These are phyloP conservation scores for Phytophthora uliginosa DNA, from an alignment of 352 stramenopile species.

Conservation along the genomic window DNA sequence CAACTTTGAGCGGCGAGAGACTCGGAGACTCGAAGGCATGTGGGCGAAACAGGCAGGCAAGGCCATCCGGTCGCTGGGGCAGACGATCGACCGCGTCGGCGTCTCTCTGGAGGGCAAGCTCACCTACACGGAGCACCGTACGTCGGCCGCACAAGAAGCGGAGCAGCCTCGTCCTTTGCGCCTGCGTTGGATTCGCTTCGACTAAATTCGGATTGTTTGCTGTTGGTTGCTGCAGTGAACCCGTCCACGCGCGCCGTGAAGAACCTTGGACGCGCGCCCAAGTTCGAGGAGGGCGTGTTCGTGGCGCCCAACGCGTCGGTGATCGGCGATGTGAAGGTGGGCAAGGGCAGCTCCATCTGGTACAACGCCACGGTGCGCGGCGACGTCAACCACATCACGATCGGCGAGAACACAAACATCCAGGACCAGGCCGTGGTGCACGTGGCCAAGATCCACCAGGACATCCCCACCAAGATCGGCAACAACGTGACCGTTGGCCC, in stretches of 20 bases:
- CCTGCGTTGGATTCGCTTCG: background rate
- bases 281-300: constrained; percentile 75
- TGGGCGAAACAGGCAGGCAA: constrained; percentile 84
- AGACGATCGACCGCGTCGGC: constrained; percentile 89
- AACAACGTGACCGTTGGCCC: constrained; percentile 93
- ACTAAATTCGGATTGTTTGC: constrained; percentile 10
- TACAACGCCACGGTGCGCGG: constrained; percentile 94
- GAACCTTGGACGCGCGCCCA: constrained; percentile 73
- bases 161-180: background rate
- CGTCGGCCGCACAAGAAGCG: constrained; percentile 27
- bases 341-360: constrained; percentile 93
- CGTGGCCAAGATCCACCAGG: constrained; percentile 94
- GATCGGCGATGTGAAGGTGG: constrained; percentile 94
- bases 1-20: constrained; percentile 23
- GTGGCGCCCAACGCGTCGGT: constrained; percentile 94
- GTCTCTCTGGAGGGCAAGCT: constrained; percentile 83
- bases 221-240: constrained; percentile 67
- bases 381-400: constrained; percentile 94
- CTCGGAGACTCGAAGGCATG: constrained; percentile 49
- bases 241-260: constrained; percentile 83
- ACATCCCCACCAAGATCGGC: constrained; percentile 93
- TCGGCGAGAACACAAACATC: constrained; percentile 95
- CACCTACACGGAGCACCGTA: constrained; percentile 92
- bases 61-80: constrained; percentile 84
- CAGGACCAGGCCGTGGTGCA: constrained; percentile 95